Evolutionary conservation across 2,329 filamentous ascomycete genomes (phyloP).

Genomic region (Neopestalotiopsis sp.): DNA sequence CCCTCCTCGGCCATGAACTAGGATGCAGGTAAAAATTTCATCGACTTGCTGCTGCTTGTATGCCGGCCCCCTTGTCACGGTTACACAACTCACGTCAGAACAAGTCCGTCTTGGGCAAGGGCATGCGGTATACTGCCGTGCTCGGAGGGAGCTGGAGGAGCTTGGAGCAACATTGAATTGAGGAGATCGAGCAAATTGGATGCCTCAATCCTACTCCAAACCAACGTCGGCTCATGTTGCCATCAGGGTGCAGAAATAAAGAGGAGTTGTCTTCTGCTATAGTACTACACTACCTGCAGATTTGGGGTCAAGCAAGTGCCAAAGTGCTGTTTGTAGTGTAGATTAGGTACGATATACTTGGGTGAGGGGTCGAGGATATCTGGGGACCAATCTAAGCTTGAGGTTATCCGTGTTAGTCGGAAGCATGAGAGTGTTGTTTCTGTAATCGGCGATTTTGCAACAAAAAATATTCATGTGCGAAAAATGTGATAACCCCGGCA

Average conservation of each 20-base stretch:
- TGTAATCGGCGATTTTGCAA: too few species aligned
- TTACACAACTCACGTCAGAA: neutral
- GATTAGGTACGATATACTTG: too few species aligned
- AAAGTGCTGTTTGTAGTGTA: too few species aligned
- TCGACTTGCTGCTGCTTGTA: neutral
- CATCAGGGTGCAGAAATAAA: neutral
- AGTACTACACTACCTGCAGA: too few species aligned
- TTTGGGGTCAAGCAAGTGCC: too few species aligned
- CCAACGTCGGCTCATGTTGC: neutral
- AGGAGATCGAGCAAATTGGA: neutral
- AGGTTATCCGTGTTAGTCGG: too few species aligned
- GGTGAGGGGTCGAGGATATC: too few species aligned
- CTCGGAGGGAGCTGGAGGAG: neutral
- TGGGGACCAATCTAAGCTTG: too few species aligned
- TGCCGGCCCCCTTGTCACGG: neutral
- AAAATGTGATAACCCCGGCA: too few species aligned
- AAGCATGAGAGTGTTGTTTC: too few species aligned
- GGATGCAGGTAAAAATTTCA: neutral
- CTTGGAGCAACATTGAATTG: neutral
- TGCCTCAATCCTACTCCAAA: neutral
- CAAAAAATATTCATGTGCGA: too few species aligned
- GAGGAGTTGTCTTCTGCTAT: too few species aligned
- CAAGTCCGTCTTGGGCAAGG: neutral
- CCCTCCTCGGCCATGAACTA: neutral
- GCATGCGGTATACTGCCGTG: neutral